Conservation (phyloP, 1,139 yeast species). For the Yamadazyma trypodendri region DNA sequence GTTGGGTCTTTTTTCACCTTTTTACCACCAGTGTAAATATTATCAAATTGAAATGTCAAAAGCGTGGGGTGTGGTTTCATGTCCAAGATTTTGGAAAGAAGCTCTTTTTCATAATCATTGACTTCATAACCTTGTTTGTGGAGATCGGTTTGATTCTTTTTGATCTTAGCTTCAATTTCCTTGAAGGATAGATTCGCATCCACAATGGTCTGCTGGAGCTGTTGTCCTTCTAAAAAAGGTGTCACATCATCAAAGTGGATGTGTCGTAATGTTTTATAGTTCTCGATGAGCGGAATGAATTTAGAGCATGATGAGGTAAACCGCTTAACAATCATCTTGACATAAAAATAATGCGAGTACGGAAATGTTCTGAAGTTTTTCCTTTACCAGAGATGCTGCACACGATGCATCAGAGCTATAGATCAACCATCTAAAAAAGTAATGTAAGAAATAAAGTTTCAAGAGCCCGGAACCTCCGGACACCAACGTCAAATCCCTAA, state of each 20-base stretch:
- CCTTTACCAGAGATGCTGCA: too few species aligned
- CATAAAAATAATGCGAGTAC: constrained; percentile 2
- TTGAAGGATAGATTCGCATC: constrained; percentile 64
- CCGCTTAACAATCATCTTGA: constrained; percentile 6
- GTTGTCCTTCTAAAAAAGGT: constrained; percentile 58
- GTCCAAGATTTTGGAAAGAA: constrained; percentile 42
- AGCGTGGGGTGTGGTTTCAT: constrained; percentile 64
- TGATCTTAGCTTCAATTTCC: constrained; percentile 49
- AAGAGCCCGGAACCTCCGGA: too few species aligned
- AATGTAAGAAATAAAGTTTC: background rate
- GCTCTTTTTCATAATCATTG: constrained; percentile 45
- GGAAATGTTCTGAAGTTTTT: too few species aligned
- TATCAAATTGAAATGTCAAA: constrained; percentile 77
- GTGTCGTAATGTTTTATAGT: constrained; percentile 51
- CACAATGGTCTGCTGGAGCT: constrained; percentile 61
- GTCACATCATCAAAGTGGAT: constrained; percentile 59
- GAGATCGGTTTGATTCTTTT: constrained; percentile 35
- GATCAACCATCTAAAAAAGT: too few species aligned
- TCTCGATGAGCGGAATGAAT: constrained; percentile 33
- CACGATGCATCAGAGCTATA: too few species aligned
- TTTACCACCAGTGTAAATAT: constrained; percentile 88
- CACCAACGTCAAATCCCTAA: background rate
- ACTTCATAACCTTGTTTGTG: constrained; percentile 39
- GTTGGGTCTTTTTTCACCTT: constrained; percentile 57
- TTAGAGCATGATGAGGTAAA: constrained; percentile 15